Base-by-base conservation (phyloP, 768 basidiomycete species). In the Lentinula sp. region DNA sequence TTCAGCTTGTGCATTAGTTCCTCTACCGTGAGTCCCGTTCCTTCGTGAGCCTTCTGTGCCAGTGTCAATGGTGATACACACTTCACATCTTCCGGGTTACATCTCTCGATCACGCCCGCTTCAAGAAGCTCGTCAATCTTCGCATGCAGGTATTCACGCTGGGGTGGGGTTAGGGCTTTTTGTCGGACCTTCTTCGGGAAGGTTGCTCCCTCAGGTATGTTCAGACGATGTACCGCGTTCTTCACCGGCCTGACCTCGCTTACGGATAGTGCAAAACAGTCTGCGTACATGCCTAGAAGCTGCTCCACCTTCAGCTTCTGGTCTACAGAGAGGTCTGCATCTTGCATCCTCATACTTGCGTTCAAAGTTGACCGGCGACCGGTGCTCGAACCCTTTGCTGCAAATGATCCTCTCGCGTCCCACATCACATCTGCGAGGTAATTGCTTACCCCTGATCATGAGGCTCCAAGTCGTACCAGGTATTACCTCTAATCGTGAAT, bases 251-350 rank as follows among this genome's bases (percentile, higher is more conserved):
- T 23, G 23, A 23, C 23, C 3, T 23, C 23, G 3, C 70, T 68
- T 8, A 79, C 63, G 0, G 72, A 70, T 1, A 79, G 63, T 9
- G 76, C 74, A 59, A 78, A 81, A 33, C 70, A 64, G 62, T 79
- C 76, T 0, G 78, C 75, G 55, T 68, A 77, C 50, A 72, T 62
- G 0, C 7, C 41, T 0, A 80, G 35, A 1, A 23, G 23, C 23
- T 23, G 23, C 3, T 23, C 23, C 23, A 23, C 23, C 23, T 3
- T 23, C 23, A 3, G 1, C 3, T 3, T 1, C 23, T 77, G 53
- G 0, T 45, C 56, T 0, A 36, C 15, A 0, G 77, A 0, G 36
- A 49, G 13, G 71, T 63, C 48, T 66, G 23, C 23, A n/a, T n/a
- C n/a, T n/a, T n/a, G n/a, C n/a, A n/a, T n/a, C n/a, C n/a, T n/a